These are phyloP conservation scores for Bryum argenteum DNA, from an alignment of 225 moss, liverwort and hornwort genomes.

Conservation along the genomic window DNA sequence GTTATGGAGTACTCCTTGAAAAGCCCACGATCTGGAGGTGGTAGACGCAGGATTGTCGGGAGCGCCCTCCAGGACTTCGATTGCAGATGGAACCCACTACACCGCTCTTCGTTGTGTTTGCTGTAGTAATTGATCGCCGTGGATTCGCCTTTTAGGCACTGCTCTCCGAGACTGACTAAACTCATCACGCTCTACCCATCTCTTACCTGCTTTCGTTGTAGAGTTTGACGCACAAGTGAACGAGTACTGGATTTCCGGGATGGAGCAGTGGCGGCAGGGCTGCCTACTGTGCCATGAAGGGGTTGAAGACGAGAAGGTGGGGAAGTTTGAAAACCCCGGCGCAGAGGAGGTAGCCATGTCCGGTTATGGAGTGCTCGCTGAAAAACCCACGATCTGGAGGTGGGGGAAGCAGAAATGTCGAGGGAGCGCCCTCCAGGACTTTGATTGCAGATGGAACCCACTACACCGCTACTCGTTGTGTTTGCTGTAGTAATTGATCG, in stretches of 20 bases:
- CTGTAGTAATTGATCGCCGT: too few species aligned
- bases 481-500: too few species aligned
- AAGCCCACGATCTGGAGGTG: not conserved
- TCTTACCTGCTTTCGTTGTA: too few species aligned
- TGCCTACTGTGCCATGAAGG: too few species aligned
- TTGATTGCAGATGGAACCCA: constrained; percentile 9
- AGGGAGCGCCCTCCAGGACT: constrained; percentile 28
- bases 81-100: constrained; percentile 7
- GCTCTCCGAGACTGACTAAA: too few species aligned
- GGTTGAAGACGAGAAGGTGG: too few species aligned
- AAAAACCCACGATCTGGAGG: not conserved
- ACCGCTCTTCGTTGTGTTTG: not conserved
- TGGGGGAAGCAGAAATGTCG: not conserved
- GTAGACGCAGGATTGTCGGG: not conserved
- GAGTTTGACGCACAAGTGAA: too few species aligned
- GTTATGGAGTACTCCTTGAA: constrained; percentile 25
- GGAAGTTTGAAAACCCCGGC: constrained; percentile 9
- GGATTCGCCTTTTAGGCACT: too few species aligned
- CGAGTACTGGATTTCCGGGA: too few species aligned
- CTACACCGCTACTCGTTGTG: constrained; percentile 4
- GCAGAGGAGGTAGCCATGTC: constrained; percentile 14
- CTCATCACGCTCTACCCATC: too few species aligned
- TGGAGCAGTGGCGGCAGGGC: too few species aligned
- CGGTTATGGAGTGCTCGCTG: constrained; percentile 18
- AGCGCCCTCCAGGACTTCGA: constrained; percentile 23